Conservation (phyloP, 73 alveolate species). For the Stentor roeselii region DNA sequence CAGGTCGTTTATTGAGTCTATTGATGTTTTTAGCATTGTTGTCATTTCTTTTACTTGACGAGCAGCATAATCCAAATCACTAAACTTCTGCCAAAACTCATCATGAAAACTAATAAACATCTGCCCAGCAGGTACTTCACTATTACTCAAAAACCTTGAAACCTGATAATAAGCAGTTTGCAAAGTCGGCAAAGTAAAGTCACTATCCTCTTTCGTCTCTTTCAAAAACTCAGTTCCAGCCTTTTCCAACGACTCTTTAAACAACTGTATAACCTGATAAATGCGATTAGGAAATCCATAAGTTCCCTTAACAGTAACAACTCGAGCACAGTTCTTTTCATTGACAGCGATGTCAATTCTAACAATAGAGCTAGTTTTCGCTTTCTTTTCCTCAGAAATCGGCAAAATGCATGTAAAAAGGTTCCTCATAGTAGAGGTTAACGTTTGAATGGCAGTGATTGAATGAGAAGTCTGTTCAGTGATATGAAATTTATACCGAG, state of each 20-base stretch:
- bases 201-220: background rate
- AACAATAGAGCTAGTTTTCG: background rate
- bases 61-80: background rate
- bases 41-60: background rate
- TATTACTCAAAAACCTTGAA: constrained; percentile 5
- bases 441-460: constrained; percentile 3
- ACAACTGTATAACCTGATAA: background rate
- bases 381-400: constrained; percentile 4
- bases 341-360: background rate
- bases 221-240: background rate
- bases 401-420: constrained; percentile 7
- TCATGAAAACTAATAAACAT: background rate
- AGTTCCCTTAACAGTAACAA: constrained; percentile 11
- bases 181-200: background rate
- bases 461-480: constrained; percentile 9
- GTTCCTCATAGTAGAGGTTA: constrained; percentile 7
- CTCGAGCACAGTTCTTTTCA: constrained; percentile 3
- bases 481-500: background rate
- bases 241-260: background rate
- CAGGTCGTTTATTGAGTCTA: background rate
- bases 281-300: constrained; percentile 3
- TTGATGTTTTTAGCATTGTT: background rate
- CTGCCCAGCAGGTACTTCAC: background rate
- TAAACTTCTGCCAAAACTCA: background rate
- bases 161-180: constrained; percentile 9